phyloP scores from a whole-genome alignment of 176 grass and related monocot genomes.

The Olyra latifolia region DNA sequence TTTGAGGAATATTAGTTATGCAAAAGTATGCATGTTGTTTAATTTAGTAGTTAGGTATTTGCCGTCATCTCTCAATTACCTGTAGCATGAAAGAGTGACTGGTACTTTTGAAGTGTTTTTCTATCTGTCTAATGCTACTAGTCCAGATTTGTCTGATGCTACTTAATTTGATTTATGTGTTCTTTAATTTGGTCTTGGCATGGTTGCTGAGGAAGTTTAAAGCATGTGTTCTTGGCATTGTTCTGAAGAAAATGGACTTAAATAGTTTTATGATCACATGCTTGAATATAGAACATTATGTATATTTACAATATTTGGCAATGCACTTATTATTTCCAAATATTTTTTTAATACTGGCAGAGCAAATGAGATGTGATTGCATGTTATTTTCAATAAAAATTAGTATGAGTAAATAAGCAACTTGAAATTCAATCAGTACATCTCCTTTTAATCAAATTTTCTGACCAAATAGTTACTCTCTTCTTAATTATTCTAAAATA shows the following conservation, averaged over 20 bases:
- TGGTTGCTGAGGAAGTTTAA: neutral
- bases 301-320: too few species aligned
- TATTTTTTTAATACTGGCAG: too few species aligned
- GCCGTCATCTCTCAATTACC: neutral
- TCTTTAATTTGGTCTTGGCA: neutral
- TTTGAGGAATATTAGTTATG: neutral
- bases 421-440: too few species aligned
- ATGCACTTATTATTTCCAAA: too few species aligned
- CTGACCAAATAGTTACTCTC: too few species aligned
- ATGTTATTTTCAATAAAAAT: too few species aligned
- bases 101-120: neutral
- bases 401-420: too few species aligned
- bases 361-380: too few species aligned
- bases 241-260: neutral
- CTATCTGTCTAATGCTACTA: neutral
- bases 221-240: neutral
- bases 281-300: neutral
- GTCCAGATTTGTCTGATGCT: neutral
- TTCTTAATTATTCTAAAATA: too few species aligned
- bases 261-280: neutral
- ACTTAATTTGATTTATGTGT: neutral
- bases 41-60: neutral
- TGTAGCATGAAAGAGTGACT: neutral
- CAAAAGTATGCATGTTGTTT: neutral
- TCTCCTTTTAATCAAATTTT: too few species aligned